Conservation (phyloP, 2,329 filamentous ascomycete genomes). For the Chaetomiaceae sp. region DNA sequence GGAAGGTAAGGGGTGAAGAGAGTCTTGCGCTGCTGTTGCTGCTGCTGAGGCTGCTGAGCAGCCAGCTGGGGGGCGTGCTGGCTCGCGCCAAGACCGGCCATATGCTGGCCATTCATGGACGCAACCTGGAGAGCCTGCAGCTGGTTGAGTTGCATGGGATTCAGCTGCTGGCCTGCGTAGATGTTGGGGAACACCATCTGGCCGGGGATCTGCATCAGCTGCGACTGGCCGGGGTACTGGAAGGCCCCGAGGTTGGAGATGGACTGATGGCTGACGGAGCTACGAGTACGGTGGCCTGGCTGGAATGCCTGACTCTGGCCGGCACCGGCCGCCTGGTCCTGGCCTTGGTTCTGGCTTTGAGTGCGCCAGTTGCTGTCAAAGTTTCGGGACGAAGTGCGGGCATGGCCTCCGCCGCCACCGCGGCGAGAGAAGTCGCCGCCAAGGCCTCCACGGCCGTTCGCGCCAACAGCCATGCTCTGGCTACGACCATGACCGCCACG, state of each 20-base stretch:
- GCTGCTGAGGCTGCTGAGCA: slow-evolving; percentile 62
- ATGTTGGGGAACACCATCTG: slow-evolving; percentile 84
- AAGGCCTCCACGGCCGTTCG: slow-evolving; percentile 61
- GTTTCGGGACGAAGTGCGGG: slow-evolving; percentile 79
- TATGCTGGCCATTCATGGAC: slow-evolving; percentile 72
- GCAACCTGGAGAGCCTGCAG: slow-evolving; percentile 89
- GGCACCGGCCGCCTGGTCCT: slow-evolving; percentile 48
- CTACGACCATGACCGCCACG: slow-evolving; percentile 65
- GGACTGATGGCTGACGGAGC: slow-evolving; percentile 79
- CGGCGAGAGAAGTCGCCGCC: slow-evolving; percentile 67
- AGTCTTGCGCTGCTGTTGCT: slow-evolving; percentile 87
- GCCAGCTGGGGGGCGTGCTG: slow-evolving; percentile 67
- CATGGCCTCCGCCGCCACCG: slow-evolving; percentile 75
- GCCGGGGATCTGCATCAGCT: slow-evolving; percentile 79
- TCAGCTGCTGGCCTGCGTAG: slow-evolving; percentile 80
- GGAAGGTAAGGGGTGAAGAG: slow-evolving; percentile 97
- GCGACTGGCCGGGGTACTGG: slow-evolving; percentile 82
- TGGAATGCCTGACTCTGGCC: slow-evolving; percentile 73
- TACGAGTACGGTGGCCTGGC: slow-evolving; percentile 81
- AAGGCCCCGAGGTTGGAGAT: slow-evolving; percentile 80
- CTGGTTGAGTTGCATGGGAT: slow-evolving; percentile 82
- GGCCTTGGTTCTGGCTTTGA: slow-evolving; percentile 63
- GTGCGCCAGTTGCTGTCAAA: slow-evolving; percentile 98
- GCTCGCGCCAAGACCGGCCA: slow-evolving; percentile 63
- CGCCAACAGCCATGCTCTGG: slow-evolving; percentile 83